Evolutionary conservation across 305 asterid species (phyloP), one percentile per base, ranked within the genome.

Genomic region (Ilex paraguariensis): DNA sequence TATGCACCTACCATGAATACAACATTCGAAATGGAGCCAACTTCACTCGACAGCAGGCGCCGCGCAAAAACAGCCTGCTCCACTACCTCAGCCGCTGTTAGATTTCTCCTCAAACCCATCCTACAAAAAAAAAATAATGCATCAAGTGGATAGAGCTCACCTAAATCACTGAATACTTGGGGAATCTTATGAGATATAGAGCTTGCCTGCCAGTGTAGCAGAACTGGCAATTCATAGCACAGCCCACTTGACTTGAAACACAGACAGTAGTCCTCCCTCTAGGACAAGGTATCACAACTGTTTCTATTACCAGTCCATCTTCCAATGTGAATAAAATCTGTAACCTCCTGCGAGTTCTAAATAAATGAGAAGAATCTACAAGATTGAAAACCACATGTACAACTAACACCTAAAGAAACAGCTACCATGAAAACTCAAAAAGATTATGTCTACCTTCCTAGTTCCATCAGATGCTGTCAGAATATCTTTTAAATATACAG

Each of bases 201-300:
- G 61, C 82, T 65, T 79, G 73, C 97, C 97, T 89, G 76, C 97
- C 97, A 14, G 98, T 89, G 78, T 85, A 92, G 81, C 98, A 92
- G 83, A 92, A 89, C 77, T 92, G 98, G 71, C 98, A 92, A 75
- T 92, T 92, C 97, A 92, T 85, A 1, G 86, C 95, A 61, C 97
- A 87, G 57, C 98, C 97, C 60, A 92, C 98, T 84, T 92, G 98
- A 81, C 97, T 89, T 53, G 98, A 92, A 72, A 92, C 81, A 54
- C 98, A 92, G n/a, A 89, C 94, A 30, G 98, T 92, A 66, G 79
- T 92, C 64, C 97, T 90, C 55, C 97, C 96, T 63, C 91, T 72
- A 7, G 60, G 86, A 59, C 96, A 87, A 74, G 96, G 98, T 66
- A 85, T 89, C 61, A 89, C 89, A 17, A 92, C 97, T 5, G 97